A percentile compares a stretch with the other conserved stretches of the same genome.
Evolutionary conservation across 495 filamentous ascomycete genomes (phyloP).

Genomic region (Bacidia rubella): DNA sequence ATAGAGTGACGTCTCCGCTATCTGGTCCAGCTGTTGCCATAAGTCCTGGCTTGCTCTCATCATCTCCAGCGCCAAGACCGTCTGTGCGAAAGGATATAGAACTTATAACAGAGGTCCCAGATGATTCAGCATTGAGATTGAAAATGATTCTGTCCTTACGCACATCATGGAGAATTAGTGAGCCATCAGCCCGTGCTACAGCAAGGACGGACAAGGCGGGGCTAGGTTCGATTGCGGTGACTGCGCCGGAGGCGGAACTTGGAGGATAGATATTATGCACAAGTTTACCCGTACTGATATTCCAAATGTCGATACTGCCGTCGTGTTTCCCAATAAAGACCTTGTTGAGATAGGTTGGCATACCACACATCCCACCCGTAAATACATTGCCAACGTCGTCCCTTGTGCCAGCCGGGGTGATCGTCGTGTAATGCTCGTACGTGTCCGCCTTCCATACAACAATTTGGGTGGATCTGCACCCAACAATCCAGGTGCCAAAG

Average conservation of each 20-base stretch:
- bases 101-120: slow-evolving; percentile 43
- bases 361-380: slow-evolving; percentile 58
- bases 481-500: slow-evolving; percentile 87
- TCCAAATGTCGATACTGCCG: slow-evolving; percentile 95
- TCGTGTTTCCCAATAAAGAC: slow-evolving; percentile 74
- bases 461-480: slow-evolving; percentile 56
- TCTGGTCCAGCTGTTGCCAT: slow-evolving; percentile 67
- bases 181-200: slow-evolving; percentile 68
- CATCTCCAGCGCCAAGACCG: slow-evolving; percentile 75
- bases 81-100: slow-evolving; percentile 88
- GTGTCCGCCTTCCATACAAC: slow-evolving; percentile 82
- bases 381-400: slow-evolving; percentile 41
- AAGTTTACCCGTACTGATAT: slow-evolving; percentile 76
- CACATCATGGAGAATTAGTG: slow-evolving; percentile 67
- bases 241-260: slow-evolving; percentile 48
- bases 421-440: slow-evolving; percentile 78
- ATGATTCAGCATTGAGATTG: slow-evolving; percentile 43
- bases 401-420: slow-evolving; percentile 36
- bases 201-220: slow-evolving; percentile 78
- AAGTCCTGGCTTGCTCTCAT: slow-evolving; percentile 64
- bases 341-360: slow-evolving; percentile 95
- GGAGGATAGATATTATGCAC: slow-evolving; percentile 72
- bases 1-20: slow-evolving; percentile 81
- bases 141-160: slow-evolving; percentile 58
- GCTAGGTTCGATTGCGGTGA: slow-evolving; percentile 70